Evolutionary conservation across 139 green algal genomes (phyloP), one percentile per base, ranked within the genome.

Genomic region (Chlamydomonas applanata): DNA sequence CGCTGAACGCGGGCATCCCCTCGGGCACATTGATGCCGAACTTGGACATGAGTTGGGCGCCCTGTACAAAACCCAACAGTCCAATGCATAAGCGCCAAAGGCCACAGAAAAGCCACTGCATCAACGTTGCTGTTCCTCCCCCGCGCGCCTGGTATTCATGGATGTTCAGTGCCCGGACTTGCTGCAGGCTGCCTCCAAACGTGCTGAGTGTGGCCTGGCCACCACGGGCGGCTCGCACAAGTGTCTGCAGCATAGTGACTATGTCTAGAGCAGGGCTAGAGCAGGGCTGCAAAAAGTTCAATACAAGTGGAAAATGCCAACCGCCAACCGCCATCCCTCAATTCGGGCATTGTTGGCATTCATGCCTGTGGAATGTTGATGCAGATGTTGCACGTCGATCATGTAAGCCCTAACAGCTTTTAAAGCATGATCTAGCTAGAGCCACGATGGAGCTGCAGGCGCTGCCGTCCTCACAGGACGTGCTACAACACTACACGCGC

Each of bases 21-120:
- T 86, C 87, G 0, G 96, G 96, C n/a, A 98, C 95, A 53, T 97
- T 96, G 36, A 99, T 85, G 64, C 96, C 96, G 62, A 89, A 94
- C 70, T 95, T 89, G 68, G 76, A 73, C 96, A 99, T 98, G 30
- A 98, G 76, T 63, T 96, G 76, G 17, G 96, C 93, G n/a, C 95
- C 92, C 94, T 98, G 88, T 40, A 60, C 57, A 52, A 54, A 45
- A 29, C 32, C 5, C 3, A 9, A 60, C 24, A n/a, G n/a, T n/a
- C n/a, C n/a, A n/a, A 27, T 65, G 30, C 30, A 68, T 49, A 7
- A 30, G 35, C 25, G n/a, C 16, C 9, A 77, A 24, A 77, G 49
- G 13, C 3, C 20, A 3, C 45, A 69, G 27, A 59, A 40, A 27
- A 44, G 17, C 20, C 40, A 11, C 40, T 49, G 25, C 53, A 44